phyloP scores from a whole-genome alignment of 495 filamentous ascomycete genomes.

The Entonaema liquescens region DNA sequence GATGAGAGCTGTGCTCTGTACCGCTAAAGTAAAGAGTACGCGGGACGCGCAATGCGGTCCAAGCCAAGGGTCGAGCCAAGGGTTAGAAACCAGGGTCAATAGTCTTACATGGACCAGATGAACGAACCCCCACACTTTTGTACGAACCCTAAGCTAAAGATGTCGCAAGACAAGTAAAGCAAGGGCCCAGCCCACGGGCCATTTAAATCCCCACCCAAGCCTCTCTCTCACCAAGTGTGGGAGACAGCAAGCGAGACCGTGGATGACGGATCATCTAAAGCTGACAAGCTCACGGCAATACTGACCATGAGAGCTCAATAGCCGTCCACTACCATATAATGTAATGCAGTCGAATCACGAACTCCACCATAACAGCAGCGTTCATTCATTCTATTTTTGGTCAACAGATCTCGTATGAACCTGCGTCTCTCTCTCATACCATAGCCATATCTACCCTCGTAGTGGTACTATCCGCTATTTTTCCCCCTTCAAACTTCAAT shows the following conservation, averaged over 20 bases:
- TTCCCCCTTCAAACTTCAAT: neutral
- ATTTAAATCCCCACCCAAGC: constrained; percentile 29
- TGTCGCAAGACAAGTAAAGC: constrained; percentile 24
- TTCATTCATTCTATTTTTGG: constrained; percentile 18
- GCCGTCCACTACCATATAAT: neutral
- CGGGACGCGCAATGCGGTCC: constrained; percentile 32
- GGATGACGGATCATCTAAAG: constrained; percentile 21
- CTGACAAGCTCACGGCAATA: constrained; percentile 22
- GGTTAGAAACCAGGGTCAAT: constrained; percentile 7
- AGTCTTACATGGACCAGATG: constrained; percentile 36
- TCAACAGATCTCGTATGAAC: constrained; percentile 19
- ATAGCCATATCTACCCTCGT: neutral
- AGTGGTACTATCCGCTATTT: neutral
- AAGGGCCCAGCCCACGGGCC: constrained; percentile 37
- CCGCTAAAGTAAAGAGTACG: constrained; percentile 38
- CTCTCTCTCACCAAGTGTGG: constrained; percentile 17
- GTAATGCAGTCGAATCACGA: neutral
- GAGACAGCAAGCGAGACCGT: neutral
- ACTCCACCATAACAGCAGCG: constrained; percentile 8
- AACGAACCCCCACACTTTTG: constrained; percentile 43
- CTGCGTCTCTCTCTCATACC: constrained; percentile 11
- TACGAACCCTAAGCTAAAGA: constrained; percentile 29
- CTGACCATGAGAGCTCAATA: neutral
- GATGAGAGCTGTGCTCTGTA: constrained; percentile 23
- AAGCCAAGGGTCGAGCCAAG: constrained; percentile 13